A percentile compares a stretch with the other conserved stretches of the same genome.
phyloP scores from a whole-genome alignment of 495 filamentous ascomycete genomes.

The Tetracladium setigerum region DNA sequence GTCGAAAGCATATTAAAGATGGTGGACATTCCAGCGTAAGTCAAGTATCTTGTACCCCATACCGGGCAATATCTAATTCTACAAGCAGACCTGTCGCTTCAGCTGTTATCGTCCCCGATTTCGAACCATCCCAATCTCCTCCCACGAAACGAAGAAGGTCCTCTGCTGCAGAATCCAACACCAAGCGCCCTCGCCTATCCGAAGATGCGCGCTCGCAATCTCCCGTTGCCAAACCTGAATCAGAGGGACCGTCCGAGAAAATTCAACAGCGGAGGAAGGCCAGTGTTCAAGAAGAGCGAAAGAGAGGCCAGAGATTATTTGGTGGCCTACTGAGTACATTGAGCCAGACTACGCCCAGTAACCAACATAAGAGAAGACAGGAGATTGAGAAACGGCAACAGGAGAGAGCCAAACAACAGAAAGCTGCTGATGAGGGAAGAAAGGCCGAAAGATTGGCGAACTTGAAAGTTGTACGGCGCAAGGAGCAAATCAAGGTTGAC shows the following conservation, averaged over 20 bases:
- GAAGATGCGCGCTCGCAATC: constrained; percentile 15
- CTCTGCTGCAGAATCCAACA: constrained; percentile 41
- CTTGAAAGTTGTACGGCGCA: constrained; percentile 48
- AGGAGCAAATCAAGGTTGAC: constrained; percentile 71
- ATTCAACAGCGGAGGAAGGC: constrained; percentile 31
- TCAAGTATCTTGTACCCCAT: too few species aligned
- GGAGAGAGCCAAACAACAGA: constrained; percentile 70
- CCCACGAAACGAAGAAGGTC: constrained; percentile 48
- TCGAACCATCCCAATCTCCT: constrained; percentile 28
- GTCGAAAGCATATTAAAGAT: too few species aligned
- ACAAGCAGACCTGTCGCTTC: constrained; percentile 48
- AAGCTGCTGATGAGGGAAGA: constrained; percentile 57
- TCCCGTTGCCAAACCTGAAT: constrained; percentile 12
- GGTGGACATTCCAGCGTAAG: too few species aligned
- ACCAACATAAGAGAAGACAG: constrained; percentile 63
- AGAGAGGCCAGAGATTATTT: constrained; percentile 82
- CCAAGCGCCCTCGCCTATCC: constrained; percentile 48
- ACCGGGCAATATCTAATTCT: background rate
- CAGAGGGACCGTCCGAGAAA: constrained; percentile 1
- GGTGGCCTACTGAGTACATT: constrained; percentile 82
- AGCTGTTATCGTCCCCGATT: constrained; percentile 55
- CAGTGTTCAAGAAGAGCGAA: constrained; percentile 66
- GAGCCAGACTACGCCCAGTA: constrained; percentile 63
- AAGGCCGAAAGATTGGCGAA: constrained; percentile 54
- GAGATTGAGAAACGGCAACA: constrained; percentile 90